Base-by-base conservation (phyloP, 805 yeast genomes). In the Pichia eremophila region DNA sequence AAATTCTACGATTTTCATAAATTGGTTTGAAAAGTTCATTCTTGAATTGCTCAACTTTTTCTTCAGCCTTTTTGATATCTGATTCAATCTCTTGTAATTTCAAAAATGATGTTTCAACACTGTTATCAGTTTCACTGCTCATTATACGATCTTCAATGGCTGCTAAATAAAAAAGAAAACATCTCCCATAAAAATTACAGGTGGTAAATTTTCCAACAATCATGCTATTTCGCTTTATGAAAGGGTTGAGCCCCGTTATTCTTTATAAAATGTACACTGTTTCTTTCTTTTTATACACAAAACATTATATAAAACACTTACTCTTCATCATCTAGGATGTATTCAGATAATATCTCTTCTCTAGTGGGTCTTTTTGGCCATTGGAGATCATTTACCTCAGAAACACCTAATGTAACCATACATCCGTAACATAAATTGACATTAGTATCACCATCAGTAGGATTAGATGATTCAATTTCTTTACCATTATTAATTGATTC, bases 381-480 rank as follows among this genome's bases (percentile, higher is more conserved):
- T 8, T 42, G 34, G 17, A 59, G 53, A 7, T 66, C 59, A 3
- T 62, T 57, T 41, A 60, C 53, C 3, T 47, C 51, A 0, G 63
- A 55, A 27, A 73, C 78, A 6, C 78, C 76, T 46, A 85, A 57
- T 11, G 80, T 77, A 2, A 83, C 83, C 35, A 79, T 71, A 59
- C 95, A 86, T 3, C 93, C 95, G 57, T 84, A 86, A 59, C 95
- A 86, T 9, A 83, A 56, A n/a, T 66, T 59, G n/a, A 60, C 48
- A 12, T 38, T 31, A 2, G 31, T 19, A 19, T 19, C 22, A 19
- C 4, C 22, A 19, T 3, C 22, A 19, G 22, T 19, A 3, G 3
- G 22, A 19, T 19, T 19, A 19, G 4, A 19, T 19, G 22, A 19
- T n/a, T 18, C 18, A 9, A 39, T 40, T 9, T 40, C 39, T 29